Evolutionary conservation across 2,329 filamentous ascomycete genomes (phyloP).

Genomic region (Trichoderma endophyticum): DNA sequence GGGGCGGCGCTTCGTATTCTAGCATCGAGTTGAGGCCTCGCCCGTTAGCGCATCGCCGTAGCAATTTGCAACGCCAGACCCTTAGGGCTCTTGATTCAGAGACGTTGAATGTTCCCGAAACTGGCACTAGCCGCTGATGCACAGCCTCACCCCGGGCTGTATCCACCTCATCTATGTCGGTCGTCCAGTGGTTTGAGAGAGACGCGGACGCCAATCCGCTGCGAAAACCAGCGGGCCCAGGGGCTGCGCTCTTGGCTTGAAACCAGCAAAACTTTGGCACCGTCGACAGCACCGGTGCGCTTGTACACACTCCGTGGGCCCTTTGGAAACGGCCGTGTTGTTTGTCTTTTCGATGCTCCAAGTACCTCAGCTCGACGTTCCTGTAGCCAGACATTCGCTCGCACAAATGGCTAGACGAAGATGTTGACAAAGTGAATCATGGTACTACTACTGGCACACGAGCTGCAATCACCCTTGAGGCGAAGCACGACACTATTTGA

Average conservation of each 20-base stretch:
- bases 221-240: not conserved
- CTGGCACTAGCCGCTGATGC: conserved; percentile 13
- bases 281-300: not conserved
- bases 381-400: not conserved
- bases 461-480: not conserved
- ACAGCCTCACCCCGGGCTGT: conserved; percentile 9
- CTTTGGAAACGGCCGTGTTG: not conserved
- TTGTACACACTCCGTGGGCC: not conserved
- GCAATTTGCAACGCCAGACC: conserved; percentile 1
- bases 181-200: conserved; percentile 12
- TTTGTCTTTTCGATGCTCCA: not conserved
- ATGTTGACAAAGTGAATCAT: not conserved
- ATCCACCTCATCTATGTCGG: conserved; percentile 10
- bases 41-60: not conserved
- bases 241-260: conserved; percentile 10
- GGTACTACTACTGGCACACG: not conserved
- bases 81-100: not conserved
- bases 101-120: conserved; percentile 6
- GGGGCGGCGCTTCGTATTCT: conserved; percentile 4
- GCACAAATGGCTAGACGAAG: not conserved
- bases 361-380: not conserved
- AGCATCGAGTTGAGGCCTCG: not conserved
- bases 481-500: not conserved
- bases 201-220: not conserved
- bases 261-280: not conserved